These are phyloP conservation scores for Puccinia brachypodii DNA, from an alignment of 1,284 basidiomycete genomes.

Conservation along the genomic window DNA sequence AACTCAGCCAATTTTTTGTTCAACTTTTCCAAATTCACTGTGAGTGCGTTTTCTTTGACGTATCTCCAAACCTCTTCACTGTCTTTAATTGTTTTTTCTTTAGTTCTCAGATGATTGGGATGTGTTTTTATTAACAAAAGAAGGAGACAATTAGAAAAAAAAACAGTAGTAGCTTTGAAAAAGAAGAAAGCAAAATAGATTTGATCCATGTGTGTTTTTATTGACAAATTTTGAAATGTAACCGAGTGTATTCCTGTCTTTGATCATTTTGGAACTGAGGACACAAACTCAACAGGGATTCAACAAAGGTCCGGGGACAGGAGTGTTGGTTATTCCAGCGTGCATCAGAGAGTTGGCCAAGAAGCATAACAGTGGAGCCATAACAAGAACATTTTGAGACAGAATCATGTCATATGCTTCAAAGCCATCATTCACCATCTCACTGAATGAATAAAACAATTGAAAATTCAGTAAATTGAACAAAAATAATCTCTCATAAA, in stretches of 20 bases:
- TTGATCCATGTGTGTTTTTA: no score
- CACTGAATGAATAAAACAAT: background rate
- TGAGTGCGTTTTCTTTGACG: background rate
- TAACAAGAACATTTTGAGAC: background rate
- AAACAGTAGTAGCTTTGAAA: background rate
- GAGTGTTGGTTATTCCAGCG: no score
- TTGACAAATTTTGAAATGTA: no score
- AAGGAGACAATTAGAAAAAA: background rate
- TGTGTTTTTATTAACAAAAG: background rate
- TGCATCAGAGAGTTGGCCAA: constrained; percentile 6
- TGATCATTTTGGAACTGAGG: no score
- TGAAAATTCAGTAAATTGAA: background rate
- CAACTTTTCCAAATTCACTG: background rate
- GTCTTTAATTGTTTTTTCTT: background rate
- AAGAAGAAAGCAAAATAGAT: background rate
- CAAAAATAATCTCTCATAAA: background rate
- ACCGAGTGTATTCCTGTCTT: no score
- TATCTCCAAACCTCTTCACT: background rate
- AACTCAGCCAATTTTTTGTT: background rate
- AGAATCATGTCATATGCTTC: background rate
- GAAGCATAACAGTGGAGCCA: background rate
- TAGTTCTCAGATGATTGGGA: background rate
- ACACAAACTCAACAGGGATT: no score
- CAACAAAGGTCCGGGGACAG: no score
- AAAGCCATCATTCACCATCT: background rate